phyloP scores from a whole-genome alignment of 2,329 filamentous ascomycete species.

The Taxawa tesnikishii region DNA sequence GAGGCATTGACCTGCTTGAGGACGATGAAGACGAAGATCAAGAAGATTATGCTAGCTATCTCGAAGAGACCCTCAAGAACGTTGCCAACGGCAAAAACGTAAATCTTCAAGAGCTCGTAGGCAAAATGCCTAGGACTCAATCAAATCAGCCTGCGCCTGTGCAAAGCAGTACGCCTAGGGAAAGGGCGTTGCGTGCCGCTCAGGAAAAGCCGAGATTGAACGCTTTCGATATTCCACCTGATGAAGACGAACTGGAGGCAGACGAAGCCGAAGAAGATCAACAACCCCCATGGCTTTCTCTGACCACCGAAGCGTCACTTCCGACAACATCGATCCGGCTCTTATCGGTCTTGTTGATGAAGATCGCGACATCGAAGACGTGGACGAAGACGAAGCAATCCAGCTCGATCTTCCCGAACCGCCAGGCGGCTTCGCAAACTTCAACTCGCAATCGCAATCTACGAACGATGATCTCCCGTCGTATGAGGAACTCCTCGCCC shows the following conservation, averaged over 20 bases:
- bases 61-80: slow-evolving; percentile 10
- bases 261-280: slow-evolving; percentile 1
- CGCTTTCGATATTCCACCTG: no score
- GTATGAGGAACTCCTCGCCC: slow-evolving; percentile 5
- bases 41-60: slow-evolving; percentile 12
- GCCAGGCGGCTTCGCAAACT: slow-evolving; percentile 13
- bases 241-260: slow-evolving; percentile 1
- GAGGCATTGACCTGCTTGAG: slow-evolving; percentile 16
- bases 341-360: background rate
- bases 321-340: background rate
- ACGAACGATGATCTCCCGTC: slow-evolving; percentile 4
- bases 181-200: no score
- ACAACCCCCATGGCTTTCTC: background rate
- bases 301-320: background rate
- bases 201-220: no score
- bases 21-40: slow-evolving; percentile 19
- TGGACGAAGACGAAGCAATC: slow-evolving; percentile 5
- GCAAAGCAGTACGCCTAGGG: no score
- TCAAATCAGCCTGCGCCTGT: no score
- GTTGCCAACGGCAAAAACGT: background rate
- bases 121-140: no score
- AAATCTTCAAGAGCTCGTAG: no score
- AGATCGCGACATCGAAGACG: background rate
- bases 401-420: slow-evolving; percentile 15
- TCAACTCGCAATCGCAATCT: background rate